Conservation (phyloP, 2,329 filamentous ascomycete species). For the Ceratocystis eucalypticola region DNA sequence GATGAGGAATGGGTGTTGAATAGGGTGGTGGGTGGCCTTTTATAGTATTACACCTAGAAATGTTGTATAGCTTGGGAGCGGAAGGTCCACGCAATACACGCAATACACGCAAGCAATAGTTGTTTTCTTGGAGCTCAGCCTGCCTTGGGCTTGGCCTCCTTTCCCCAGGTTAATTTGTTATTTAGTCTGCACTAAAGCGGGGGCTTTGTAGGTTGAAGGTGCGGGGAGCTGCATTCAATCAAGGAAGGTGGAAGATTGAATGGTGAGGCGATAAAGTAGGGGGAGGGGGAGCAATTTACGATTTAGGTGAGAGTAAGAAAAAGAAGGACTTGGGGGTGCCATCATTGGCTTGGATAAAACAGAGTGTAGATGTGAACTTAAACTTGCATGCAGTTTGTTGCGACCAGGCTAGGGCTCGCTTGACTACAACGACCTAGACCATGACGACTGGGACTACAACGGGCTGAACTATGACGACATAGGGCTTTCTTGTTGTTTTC, state of each 20-base stretch:
- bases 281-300: too few relatives aligned
- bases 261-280: not conserved
- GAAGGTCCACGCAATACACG: not conserved
- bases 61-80: not conserved
- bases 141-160: not conserved
- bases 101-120: not conserved
- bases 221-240: not conserved
- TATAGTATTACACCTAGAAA: not conserved
- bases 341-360: too few relatives aligned
- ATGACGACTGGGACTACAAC: too few relatives aligned
- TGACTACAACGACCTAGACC: too few relatives aligned
- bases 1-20: not conserved
- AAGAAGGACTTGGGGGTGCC: too few relatives aligned
- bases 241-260: not conserved
- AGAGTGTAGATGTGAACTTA: too few relatives aligned
- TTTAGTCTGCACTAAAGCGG: constrained; percentile 6
- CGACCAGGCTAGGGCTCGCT: too few relatives aligned
- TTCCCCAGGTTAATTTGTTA: not conserved
- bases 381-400: too few relatives aligned
- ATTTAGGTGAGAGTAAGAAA: too few relatives aligned
- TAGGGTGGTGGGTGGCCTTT: not conserved
- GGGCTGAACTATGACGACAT: too few relatives aligned
- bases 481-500: too few relatives aligned
- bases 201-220: not conserved
- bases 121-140: not conserved